Base-by-base conservation (phyloP, 371 early-diverging fungal species). In the Choanephora cucurbitarum region DNA sequence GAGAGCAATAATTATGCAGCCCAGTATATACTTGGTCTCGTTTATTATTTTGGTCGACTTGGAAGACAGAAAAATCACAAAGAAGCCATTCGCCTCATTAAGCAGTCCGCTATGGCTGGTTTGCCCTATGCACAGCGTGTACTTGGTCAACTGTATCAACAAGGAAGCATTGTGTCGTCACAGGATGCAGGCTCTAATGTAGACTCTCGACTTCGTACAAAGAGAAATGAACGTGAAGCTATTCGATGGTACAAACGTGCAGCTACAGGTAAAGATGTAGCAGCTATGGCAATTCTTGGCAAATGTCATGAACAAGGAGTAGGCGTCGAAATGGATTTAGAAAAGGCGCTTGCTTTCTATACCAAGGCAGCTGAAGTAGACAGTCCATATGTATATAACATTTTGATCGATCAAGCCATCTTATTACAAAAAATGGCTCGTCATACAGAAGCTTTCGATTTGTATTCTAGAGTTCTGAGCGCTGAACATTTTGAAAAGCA, bases 231-330 rank as follows among this genome's bases (percentile, higher is more conserved):
- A 47, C 48, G 59, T 15, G 52, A 68, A 15, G 91, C 92, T 0
- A 72, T 90, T 6, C 52, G 72, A 0, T 88, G 88, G 84, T 93
- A 87, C 69, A 65, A 67, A 14, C 75, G 74, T 37, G 37, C 90
- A 4, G 89, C 91, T 0, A 59, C 72, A 2, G 73, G 77, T 19
- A 88, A 87, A 21, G 84, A 89, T 55, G 77, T 83, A 0, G 50
- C 82, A 19, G 88, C 92, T 0, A 72, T 88, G 59, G 84, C 86
- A 60, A 80, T 86, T 21, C 74, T 92, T 17, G 93, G 91, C 0
- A 79, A 88, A 56, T 86, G 84, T 31, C 87, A 87, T 59, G 84
- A 86, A 28, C 78, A 86, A 49, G 93, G 92, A 18, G 69, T 81
- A 31, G 90, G 91, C 9, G 84, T 88, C 4, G 73, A 76, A 3